Conservation (phyloP, 2,329 filamentous ascomycete genomes). For the Fusarium equiseti region DNA sequence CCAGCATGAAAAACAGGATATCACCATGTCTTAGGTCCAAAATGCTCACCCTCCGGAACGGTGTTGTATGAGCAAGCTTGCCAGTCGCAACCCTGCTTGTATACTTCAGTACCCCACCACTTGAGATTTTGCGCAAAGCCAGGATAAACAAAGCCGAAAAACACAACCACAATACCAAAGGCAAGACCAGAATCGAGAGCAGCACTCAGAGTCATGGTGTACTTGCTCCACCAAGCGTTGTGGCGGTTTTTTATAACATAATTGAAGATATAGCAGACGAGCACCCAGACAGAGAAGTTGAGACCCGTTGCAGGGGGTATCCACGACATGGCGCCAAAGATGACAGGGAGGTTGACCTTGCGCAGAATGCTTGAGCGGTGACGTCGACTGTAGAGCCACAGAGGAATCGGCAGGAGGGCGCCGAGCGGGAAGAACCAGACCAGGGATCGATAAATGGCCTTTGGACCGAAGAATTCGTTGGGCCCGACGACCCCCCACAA, state of each 20-base stretch:
- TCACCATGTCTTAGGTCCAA: slow-evolving; percentile 74
- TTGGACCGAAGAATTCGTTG: slow-evolving; percentile 81
- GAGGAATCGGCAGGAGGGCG: slow-evolving; percentile 76
- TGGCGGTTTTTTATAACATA: slow-evolving; percentile 77
- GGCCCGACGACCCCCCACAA: slow-evolving; percentile 92
- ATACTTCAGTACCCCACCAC: slow-evolving; percentile 92
- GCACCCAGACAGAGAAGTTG: slow-evolving; percentile 88
- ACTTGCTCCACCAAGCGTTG: slow-evolving; percentile 87
- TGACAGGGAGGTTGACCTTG: slow-evolving; percentile 83
- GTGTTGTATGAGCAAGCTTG: slow-evolving; percentile 78
- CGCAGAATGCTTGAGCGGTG: slow-evolving; percentile 73
- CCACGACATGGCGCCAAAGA: slow-evolving; percentile 87
- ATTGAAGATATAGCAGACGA: slow-evolving; percentile 90
- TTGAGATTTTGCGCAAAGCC: slow-evolving; percentile 78
- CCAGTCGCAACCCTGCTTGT: slow-evolving; percentile 89
- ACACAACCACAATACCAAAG: slow-evolving; percentile 84
- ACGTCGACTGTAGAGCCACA: slow-evolving; percentile 77
- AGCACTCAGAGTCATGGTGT: slow-evolving; percentile 88
- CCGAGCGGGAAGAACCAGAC: slow-evolving; percentile 87
- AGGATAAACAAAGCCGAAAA: slow-evolving; percentile 88
- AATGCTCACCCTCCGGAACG: slow-evolving; percentile 72
- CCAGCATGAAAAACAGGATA: not conserved
- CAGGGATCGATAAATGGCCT: slow-evolving; percentile 79
- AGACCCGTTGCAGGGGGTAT: slow-evolving; percentile 88
- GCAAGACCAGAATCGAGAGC: slow-evolving; percentile 86